phyloP scores from a whole-genome alignment of 208 protist genomes.

The Acanthamoeba triangularis region DNA sequence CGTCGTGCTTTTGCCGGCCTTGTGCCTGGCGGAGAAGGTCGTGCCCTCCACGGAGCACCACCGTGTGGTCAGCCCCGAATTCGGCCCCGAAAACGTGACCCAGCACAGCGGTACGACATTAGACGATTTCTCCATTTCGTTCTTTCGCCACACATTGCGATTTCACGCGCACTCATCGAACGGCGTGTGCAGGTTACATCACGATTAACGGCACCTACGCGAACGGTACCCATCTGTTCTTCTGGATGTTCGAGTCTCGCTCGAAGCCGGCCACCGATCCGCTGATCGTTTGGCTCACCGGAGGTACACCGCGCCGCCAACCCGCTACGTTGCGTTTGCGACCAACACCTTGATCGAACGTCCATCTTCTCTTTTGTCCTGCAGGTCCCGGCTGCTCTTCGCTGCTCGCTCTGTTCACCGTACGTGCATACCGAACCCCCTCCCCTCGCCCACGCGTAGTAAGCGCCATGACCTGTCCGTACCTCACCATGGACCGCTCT shows the following conservation, averaged over 20 bases:
- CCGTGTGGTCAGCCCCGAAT: neutral
- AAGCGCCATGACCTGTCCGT: too few species aligned
- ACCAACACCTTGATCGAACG: neutral
- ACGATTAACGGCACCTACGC: slow-evolving; percentile 57
- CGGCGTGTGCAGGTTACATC: neutral
- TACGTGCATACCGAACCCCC: neutral
- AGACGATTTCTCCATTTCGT: neutral
- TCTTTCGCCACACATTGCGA: neutral
- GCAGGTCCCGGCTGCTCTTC: slow-evolving; percentile 27
- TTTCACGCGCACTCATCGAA: neutral
- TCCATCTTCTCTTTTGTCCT: neutral
- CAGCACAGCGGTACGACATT: slow-evolving; percentile 30
- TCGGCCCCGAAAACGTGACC: slow-evolving; percentile 56
- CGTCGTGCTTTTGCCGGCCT: neutral
- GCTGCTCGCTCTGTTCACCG: slow-evolving; percentile 14
- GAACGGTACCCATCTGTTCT: slow-evolving; percentile 46
- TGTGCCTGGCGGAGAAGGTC: neutral
- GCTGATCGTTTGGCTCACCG: slow-evolving; percentile 44
- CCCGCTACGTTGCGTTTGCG: neutral
- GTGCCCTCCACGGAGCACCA: neutral
- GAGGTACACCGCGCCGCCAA: neutral
- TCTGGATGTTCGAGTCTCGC: slow-evolving; percentile 63
- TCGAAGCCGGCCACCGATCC: slow-evolving; percentile 42
- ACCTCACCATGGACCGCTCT: neutral
- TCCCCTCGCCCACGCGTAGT: too few species aligned